A percentile compares a stretch with the other conserved stretches of the same genome.
These are phyloP conservation scores for Fusarium siculi DNA, from an alignment of 2,329 filamentous ascomycete species.

Conservation along the genomic window DNA sequence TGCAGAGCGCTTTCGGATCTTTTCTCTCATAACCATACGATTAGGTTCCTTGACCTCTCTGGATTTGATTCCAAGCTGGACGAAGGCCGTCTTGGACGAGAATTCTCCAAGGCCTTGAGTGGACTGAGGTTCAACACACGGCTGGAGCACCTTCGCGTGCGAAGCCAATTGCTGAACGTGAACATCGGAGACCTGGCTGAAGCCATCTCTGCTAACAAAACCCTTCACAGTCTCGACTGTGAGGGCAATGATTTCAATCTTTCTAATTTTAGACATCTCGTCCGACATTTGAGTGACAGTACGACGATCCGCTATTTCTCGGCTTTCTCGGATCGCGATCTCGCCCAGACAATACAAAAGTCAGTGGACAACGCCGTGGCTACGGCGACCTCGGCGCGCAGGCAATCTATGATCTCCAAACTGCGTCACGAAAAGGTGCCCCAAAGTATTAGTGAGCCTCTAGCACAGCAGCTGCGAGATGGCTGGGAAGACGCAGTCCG, in stretches of 20 bases:
- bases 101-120: conserved; percentile 61
- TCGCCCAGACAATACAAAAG: conserved; percentile 50
- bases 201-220: conserved; percentile 60
- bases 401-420: conserved; percentile 50
- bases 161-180: conserved; percentile 65
- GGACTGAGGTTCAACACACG: conserved; percentile 58
- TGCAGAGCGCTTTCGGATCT: conserved; percentile 61
- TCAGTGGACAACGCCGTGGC: conserved; percentile 47
- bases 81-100: conserved; percentile 65
- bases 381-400: conserved; percentile 43
- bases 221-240: conserved; percentile 64
- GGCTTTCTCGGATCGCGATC: conserved; percentile 52
- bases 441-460: conserved; percentile 44
- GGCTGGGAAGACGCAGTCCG: conserved; percentile 53
- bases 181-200: conserved; percentile 64
- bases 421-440: conserved; percentile 48
- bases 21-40: conserved; percentile 61
- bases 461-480: conserved; percentile 52
- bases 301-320: conserved; percentile 57
- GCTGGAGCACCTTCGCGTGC: conserved; percentile 63
- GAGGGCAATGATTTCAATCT: conserved; percentile 66
- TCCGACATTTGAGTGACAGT: conserved; percentile 57
- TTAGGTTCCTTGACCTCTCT: conserved; percentile 66
- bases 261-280: conserved; percentile 60
- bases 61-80: conserved; percentile 68